phyloP scores from a whole-genome alignment of 1,284 basidiomycete species.

The Irpex rosettiformis region DNA sequence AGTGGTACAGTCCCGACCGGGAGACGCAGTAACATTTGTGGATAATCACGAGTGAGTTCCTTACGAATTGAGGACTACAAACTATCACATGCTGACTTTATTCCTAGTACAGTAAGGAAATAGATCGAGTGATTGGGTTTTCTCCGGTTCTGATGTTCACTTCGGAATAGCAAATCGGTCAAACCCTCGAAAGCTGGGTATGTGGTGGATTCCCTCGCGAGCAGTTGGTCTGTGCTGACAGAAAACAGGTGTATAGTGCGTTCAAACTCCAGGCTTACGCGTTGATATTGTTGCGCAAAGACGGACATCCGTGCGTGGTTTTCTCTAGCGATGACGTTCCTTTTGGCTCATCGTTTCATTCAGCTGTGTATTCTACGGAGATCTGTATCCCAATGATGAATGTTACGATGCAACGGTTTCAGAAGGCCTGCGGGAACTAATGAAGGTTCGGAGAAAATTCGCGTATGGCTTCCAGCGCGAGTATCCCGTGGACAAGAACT shows the following conservation, averaged over 20 bases:
- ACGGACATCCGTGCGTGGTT: slow-evolving; percentile 79
- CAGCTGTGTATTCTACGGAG: slow-evolving; percentile 91
- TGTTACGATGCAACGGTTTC: slow-evolving; percentile 57
- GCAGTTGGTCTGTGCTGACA: not conserved
- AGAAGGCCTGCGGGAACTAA: slow-evolving; percentile 45
- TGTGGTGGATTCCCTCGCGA: slow-evolving; percentile 21
- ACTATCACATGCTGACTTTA: not conserved
- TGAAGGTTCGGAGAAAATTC: slow-evolving; percentile 56
- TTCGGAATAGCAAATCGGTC: slow-evolving; percentile 58
- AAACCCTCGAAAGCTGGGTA: slow-evolving; percentile 78
- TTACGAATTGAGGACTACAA: slow-evolving; percentile 3
- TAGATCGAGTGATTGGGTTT: not conserved
- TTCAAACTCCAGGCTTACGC: slow-evolving; percentile 85
- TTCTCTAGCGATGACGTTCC: no score
- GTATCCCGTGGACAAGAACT: slow-evolving; percentile 55
- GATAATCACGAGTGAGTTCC: slow-evolving; percentile 76
- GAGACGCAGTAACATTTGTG: slow-evolving; percentile 79
- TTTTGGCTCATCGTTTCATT: not conserved
- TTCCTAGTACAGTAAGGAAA: slow-evolving; percentile 49
- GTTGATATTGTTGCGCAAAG: slow-evolving; percentile 77
- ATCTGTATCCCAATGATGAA: slow-evolving; percentile 72
- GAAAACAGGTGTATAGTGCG: slow-evolving; percentile 51
- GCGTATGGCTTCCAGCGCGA: slow-evolving; percentile 63
- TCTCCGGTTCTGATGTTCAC: slow-evolving; percentile 8
- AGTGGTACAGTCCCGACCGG: slow-evolving; percentile 53